Percentiles rank a stretch among this genome's conserved stretches.
Evolutionary conservation across 1,139 yeast species (phyloP).

Genomic region (Taphrina confusa): DNA sequence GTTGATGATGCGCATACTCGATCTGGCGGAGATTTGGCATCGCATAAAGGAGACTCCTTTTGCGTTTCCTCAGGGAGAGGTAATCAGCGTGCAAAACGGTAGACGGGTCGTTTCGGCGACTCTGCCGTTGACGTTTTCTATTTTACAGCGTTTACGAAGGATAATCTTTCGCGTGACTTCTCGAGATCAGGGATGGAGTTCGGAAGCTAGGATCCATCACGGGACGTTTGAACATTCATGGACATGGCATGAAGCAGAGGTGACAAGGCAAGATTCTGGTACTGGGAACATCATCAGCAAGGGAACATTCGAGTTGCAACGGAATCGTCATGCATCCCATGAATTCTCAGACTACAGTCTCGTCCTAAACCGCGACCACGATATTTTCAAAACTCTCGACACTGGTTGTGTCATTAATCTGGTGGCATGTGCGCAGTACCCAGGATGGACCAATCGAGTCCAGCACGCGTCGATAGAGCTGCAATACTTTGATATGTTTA

Average conservation of each 20-base stretch:
- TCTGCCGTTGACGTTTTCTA: neutral
- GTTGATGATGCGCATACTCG: neutral
- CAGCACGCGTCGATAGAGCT: constrained; percentile 13
- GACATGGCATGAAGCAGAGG: constrained; percentile 28
- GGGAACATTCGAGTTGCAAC: constrained; percentile 16
- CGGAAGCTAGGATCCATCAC: neutral
- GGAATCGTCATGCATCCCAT: constrained; percentile 19
- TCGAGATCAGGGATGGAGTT: constrained; percentile 26
- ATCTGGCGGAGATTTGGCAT: constrained; percentile 13
- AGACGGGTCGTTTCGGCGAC: constrained; percentile 5
- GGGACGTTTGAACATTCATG: constrained; percentile 20
- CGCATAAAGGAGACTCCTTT: neutral
- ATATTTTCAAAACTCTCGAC: neutral
- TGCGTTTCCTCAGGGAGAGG: neutral
- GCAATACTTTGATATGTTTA: constrained; percentile 2
- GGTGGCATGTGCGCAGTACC: constrained; percentile 24
- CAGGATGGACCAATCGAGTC: constrained; percentile 25
- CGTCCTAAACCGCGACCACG: neutral
- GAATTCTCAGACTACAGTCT: constrained; percentile 3
- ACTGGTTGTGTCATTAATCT: neutral
- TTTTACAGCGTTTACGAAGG: neutral
- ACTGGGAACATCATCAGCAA: neutral
- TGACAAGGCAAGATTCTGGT: neutral
- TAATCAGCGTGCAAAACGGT: neutral
- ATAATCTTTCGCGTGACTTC: constrained; percentile 7